Conservation (phyloP, 2,329 filamentous ascomycete genomes). For the Emergomyces orientalis region DNA sequence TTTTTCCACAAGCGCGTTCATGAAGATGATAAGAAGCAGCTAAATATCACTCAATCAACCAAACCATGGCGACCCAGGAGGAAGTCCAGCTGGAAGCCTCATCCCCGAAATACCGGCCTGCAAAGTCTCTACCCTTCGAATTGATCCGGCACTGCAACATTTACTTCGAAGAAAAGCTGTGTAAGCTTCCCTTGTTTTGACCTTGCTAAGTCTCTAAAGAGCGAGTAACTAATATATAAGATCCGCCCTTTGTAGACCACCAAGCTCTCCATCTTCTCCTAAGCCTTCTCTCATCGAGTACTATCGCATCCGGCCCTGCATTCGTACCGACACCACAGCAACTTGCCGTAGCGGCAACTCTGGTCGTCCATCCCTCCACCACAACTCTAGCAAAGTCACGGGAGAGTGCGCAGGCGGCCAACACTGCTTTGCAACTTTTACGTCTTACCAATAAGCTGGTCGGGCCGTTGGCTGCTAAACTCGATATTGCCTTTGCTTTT, state of each 20-base stretch:
- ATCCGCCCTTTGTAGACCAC: slow-evolving; percentile 32
- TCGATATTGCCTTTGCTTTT: slow-evolving; percentile 67
- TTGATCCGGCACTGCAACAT: slow-evolving; percentile 59
- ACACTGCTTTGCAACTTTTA: slow-evolving; percentile 61
- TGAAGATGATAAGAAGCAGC: background rate
- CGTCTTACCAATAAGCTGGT: slow-evolving; percentile 55
- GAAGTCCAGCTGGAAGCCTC: background rate
- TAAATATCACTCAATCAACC: background rate
- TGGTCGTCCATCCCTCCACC: slow-evolving; percentile 70
- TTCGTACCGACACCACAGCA: slow-evolving; percentile 62
- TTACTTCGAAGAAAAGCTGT: slow-evolving; percentile 66
- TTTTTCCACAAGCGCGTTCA: background rate
- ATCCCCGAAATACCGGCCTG: slow-evolving; percentile 41
- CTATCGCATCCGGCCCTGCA: slow-evolving; percentile 38
- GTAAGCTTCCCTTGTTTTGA: slow-evolving; percentile 34
- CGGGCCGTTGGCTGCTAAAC: slow-evolving; percentile 59
- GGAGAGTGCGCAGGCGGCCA: slow-evolving; percentile 54
- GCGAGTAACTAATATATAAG: background rate
- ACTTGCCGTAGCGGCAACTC: slow-evolving; percentile 65
- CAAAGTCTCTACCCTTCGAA: slow-evolving; percentile 51
- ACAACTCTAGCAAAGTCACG: slow-evolving; percentile 61
- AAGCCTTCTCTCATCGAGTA: slow-evolving; percentile 27
- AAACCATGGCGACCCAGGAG: slow-evolving; percentile 1
- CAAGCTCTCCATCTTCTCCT: slow-evolving; percentile 56
- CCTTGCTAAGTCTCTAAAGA: background rate